phyloP scores from a whole-genome alignment of 2,329 filamentous ascomycete genomes.

The Neonectria magnoliae region DNA sequence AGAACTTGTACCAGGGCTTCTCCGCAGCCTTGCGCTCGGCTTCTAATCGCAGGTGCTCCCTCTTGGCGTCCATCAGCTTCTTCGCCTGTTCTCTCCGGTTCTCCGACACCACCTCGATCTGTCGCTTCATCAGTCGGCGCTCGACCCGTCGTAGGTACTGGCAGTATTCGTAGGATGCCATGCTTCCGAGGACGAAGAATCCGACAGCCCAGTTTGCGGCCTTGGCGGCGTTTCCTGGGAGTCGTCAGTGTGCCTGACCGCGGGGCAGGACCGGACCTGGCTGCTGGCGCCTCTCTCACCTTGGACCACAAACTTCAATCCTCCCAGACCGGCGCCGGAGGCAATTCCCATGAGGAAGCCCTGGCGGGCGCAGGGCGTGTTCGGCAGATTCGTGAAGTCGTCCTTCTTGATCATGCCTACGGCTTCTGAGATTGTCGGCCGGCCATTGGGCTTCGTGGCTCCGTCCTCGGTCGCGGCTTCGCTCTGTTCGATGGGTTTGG shows the following conservation, averaged over 20 bases:
- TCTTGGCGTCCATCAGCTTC: slow-evolving; percentile 56
- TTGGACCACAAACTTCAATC: slow-evolving; percentile 76
- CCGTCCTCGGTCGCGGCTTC: slow-evolving; percentile 33
- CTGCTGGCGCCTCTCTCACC: slow-evolving; percentile 62
- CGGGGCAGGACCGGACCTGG: background rate
- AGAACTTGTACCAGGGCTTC: slow-evolving; percentile 66
- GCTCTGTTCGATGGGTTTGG: slow-evolving; percentile 46
- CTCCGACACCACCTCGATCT: slow-evolving; percentile 72
- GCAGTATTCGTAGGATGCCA: slow-evolving; percentile 85
- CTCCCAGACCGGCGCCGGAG: slow-evolving; percentile 79
- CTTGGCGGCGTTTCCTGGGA: slow-evolving; percentile 49
- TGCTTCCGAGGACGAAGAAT: slow-evolving; percentile 75
- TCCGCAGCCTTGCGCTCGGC: slow-evolving; percentile 48
- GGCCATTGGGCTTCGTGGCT: slow-evolving; percentile 38
- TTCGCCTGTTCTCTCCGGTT: slow-evolving; percentile 61
- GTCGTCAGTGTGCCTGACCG: slow-evolving; percentile 22
- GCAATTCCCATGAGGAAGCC: slow-evolving; percentile 86
- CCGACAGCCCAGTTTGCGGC: slow-evolving; percentile 89
- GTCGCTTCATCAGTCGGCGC: slow-evolving; percentile 83
- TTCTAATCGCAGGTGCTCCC: slow-evolving; percentile 45
- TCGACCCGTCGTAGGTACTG: slow-evolving; percentile 79
- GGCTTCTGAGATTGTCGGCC: slow-evolving; percentile 64
- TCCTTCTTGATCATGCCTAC: slow-evolving; percentile 73
- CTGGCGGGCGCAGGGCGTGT: slow-evolving; percentile 85
- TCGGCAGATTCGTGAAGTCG: slow-evolving; percentile 78